Conservation (phyloP, 257 asterid species). For the Fraxinus americana region DNA sequence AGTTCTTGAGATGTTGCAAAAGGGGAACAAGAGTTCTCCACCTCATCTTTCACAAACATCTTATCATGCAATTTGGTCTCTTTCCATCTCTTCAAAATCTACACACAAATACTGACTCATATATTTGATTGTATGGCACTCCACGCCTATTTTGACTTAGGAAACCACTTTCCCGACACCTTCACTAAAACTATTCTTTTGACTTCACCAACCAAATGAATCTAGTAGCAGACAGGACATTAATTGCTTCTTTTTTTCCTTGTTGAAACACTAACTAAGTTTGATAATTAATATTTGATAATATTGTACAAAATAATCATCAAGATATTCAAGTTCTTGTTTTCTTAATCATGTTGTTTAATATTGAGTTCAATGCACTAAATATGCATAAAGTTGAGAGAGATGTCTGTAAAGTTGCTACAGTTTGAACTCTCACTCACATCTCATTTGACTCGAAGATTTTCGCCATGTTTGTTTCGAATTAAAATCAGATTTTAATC, state of each 20-base stretch:
- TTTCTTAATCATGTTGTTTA: no score
- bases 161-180: background rate
- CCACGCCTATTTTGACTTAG: background rate
- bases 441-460: background rate
- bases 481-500: no score
- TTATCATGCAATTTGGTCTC: slow-evolving; percentile 23
- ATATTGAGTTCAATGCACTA: no score
- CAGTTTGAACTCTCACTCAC: background rate
- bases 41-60: slow-evolving; percentile 25
- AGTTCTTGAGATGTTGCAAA: slow-evolving; percentile 13
- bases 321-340: no score
- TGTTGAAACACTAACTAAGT: no score
- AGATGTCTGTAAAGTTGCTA: no score
- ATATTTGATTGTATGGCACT: background rate
- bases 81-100: slow-evolving; percentile 19
- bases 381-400: no score
- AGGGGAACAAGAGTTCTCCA: slow-evolving; percentile 19
- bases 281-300: no score
- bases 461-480: no score
- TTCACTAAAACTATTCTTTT: background rate
- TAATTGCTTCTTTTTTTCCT: no score
- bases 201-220: background rate
- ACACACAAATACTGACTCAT: background rate
- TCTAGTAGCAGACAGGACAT: no score
- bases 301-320: no score